Percentiles rank a stretch among this genome's conserved stretches.
Evolutionary conservation across 805 yeast genomes (phyloP).

Genomic region (Kurtzmaniella fragi): DNA sequence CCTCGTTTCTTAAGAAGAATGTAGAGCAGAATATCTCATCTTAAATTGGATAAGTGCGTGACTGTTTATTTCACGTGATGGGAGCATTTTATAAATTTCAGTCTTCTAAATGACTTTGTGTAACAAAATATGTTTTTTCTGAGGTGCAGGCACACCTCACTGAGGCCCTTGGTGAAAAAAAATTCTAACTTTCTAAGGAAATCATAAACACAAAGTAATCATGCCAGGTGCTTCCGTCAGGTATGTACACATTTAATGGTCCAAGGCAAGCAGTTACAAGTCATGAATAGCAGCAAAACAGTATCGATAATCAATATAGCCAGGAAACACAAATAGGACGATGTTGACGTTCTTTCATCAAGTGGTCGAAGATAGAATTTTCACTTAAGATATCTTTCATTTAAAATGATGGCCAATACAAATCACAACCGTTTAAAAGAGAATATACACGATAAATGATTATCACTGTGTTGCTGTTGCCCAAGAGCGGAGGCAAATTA

Average conservation of each 20-base stretch:
- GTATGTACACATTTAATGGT: conserved; percentile 48
- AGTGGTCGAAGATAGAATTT: conserved; percentile 22
- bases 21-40: no score
- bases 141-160: no score
- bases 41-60: no score
- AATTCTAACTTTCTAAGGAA: conserved; percentile 4
- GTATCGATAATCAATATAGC: neutral
- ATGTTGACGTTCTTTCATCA: conserved; percentile 6
- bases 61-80: no score
- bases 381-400: neutral
- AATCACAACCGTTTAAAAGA: no score
- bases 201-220: conserved; percentile 33
- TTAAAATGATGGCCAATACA: no score
- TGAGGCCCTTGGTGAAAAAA: no score
- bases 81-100: no score
- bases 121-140: no score
- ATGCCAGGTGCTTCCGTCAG: conserved; percentile 99
- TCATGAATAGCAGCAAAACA: conserved; percentile 3
- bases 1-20: no score
- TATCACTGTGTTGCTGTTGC: neutral
- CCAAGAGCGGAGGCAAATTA: neutral
- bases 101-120: no score
- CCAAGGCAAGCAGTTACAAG: neutral
- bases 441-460: neutral
- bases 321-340: neutral